Evolutionary conservation across 192 early-diverging fungal genomes (phyloP), one percentile per base, ranked within the genome.

Genomic region (Podila clonocystis): DNA sequence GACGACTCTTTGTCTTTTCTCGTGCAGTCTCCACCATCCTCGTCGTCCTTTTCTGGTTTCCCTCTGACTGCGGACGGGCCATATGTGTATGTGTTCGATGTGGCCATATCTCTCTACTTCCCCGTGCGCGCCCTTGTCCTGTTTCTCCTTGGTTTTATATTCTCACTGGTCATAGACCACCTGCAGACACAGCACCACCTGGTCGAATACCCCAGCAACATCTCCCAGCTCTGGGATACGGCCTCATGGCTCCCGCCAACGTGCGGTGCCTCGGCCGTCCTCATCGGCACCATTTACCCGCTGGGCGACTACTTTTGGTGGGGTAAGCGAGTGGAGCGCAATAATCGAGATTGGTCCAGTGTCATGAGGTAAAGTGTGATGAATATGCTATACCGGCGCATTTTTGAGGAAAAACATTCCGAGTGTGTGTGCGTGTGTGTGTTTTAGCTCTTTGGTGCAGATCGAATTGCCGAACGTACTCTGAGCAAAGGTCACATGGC

Each of bases 181-280:
- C 72, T 93, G 22, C 90, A 89, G 66, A 86, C 91, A 36, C 79
- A 90, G 41, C 85, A 89, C 80, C 78, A 85, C 63, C 78, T 91
- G 50, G 79, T 87, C 7, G 82, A 80, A 26, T 87, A 89, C 59
- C 87, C 90, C 22, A 62, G 59, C 38, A 65, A 84, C 49, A 74
- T 78, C 38, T 33, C 62, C 4, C 82, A 85, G 38, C 70, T 89
- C 52, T 91, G 87, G 72, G 75, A 78, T 31, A 88, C 87, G 0
- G 88, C 91, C 11, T 83, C 85, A 5, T 93, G 92, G 92, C 70
- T 93, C 11, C 89, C 90, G 9, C 78, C 90, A 5, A 87, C 72
- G 3, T 92, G 91, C 55, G 92, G 92, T 17, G 65, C 85, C 22
- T 68, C 88, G 7, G 91, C 87, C 9, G 71, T 73, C 19, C 63